phyloP scores from a whole-genome alignment of 129 eudicot species.

The Lonicera japonica region DNA sequence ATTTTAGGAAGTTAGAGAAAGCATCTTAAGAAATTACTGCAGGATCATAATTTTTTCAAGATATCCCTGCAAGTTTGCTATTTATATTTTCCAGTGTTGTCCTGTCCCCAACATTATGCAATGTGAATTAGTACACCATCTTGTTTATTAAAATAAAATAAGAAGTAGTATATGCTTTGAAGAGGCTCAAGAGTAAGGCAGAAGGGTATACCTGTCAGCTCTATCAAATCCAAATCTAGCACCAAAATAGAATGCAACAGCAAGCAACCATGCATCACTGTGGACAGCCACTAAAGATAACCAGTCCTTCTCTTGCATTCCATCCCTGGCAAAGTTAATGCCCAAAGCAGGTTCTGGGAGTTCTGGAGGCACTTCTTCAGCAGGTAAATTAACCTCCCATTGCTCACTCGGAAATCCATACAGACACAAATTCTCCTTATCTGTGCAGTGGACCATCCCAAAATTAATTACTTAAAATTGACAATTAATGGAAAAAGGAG shows the following conservation, averaged over 20 bases:
- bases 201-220: constrained; percentile 56
- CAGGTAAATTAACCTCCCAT: constrained; percentile 93
- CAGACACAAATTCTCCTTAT: constrained; percentile 76
- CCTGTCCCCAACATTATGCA: too few relatives aligned
- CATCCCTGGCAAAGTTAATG: constrained; percentile 85
- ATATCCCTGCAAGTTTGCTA: too few relatives aligned
- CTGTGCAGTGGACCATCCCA: constrained; percentile 15
- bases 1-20: too few relatives aligned
- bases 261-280: constrained; percentile 85
- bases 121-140: too few relatives aligned
- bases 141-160: too few relatives aligned
- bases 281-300: constrained; percentile 78
- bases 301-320: constrained; percentile 91
- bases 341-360: constrained; percentile 93
- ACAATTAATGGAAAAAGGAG: not conserved
- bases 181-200: too few relatives aligned
- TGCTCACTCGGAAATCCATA: constrained; percentile 84
- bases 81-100: too few relatives aligned
- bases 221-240: constrained; percentile 83
- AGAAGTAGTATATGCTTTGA: too few relatives aligned
- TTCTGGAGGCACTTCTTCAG: constrained; percentile 82
- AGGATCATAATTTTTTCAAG: too few relatives aligned
- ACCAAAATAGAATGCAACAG: constrained; percentile 85
- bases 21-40: too few relatives aligned
- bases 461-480: not conserved